Base-by-base conservation (phyloP, 441 rosid genomes). In the Eruca vesicaria region DNA sequence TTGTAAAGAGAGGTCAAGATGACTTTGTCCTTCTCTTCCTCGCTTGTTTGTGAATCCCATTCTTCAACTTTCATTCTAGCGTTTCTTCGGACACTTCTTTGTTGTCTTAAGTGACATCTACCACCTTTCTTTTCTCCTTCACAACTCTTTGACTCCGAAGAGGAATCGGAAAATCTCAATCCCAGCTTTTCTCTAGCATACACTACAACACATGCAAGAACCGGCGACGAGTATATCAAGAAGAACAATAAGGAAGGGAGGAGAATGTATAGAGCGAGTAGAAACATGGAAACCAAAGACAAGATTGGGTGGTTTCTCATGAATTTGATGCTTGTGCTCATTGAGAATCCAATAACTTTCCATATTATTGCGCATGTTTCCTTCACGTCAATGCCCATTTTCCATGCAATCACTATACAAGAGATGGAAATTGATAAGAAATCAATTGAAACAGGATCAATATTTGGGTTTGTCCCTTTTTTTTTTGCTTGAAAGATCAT, bases 161-260 rank as follows among this genome's bases (percentile, higher is more conserved):
- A 73, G 7, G 80, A 21, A 29, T 69, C 52, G 1, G 63, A 57
- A 12, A 33, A 55, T 58, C 78, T 77, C 19, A 61, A 32, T 53
- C 65, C 80, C 32, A 71, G 23, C 75, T 76, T 82, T 53, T 79
- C 79, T 31, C 69, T 67, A 31, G 85, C 56, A 2, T 74, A 80
- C 36, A 80, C 72, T n/a, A 53, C 53, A 38, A 75, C 78, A 75
- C 82, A 83, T 19, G 76, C 78, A 33, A 87, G 62, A 45, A 90
- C 50, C 2, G 94, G 90, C 5, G 82, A 78, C 60, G 89, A 64
- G 67, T 73, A 91, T 36, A 88, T 18, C 80, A 91, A 66, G 74
- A 86, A 71, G 73, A 67, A 76, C 84, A 93, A 90, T n/a, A 86
- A 78, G 16, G 82, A 74, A 60, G 97, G 96, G 58, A 86, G 79